A percentile compares a stretch with the other conserved stretches of the same genome.
Evolutionary conservation across 2,329 filamentous ascomycete species (phyloP).

Genomic region (Aureobasidium zeae): DNA sequence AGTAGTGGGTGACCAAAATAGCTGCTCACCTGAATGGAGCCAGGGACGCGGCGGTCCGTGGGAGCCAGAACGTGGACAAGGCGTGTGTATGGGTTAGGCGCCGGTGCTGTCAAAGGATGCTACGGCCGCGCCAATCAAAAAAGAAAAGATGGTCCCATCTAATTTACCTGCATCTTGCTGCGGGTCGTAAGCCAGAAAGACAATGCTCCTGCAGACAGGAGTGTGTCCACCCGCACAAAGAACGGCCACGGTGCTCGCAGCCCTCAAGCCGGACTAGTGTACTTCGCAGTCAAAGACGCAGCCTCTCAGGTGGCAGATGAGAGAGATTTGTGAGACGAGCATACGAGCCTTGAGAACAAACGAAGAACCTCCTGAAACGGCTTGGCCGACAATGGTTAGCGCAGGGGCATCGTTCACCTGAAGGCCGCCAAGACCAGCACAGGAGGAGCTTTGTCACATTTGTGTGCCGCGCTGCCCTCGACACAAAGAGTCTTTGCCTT

Average conservation of each 20-base stretch:
- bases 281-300: neutral
- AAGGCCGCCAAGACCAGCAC: neutral
- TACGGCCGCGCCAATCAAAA: constrained; percentile 10
- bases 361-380: constrained; percentile 1
- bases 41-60: constrained; percentile 1
- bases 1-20: neutral
- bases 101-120: constrained; percentile 8
- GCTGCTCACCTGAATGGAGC: constrained; percentile 4
- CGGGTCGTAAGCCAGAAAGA: constrained; percentile 10
- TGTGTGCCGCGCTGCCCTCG: constrained; percentile 1
- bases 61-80: constrained; percentile 11
- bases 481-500: constrained; percentile 4
- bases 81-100: constrained; percentile 13
- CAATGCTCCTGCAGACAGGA: constrained; percentile 5
- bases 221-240: constrained; percentile 1
- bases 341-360: constrained; percentile 3
- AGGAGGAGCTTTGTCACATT: constrained; percentile 7
- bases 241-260: neutral
- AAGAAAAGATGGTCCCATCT: constrained; percentile 1
- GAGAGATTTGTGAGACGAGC: constrained; percentile 6
- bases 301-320: constrained; percentile 6
- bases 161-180: constrained; percentile 13
- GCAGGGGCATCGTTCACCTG: neutral
- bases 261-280: constrained; percentile 2
- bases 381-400: neutral